These are phyloP conservation scores for Cytospora chrysosperma DNA, from an alignment of 2,329 filamentous ascomycete genomes.

Conservation along the genomic window DNA sequence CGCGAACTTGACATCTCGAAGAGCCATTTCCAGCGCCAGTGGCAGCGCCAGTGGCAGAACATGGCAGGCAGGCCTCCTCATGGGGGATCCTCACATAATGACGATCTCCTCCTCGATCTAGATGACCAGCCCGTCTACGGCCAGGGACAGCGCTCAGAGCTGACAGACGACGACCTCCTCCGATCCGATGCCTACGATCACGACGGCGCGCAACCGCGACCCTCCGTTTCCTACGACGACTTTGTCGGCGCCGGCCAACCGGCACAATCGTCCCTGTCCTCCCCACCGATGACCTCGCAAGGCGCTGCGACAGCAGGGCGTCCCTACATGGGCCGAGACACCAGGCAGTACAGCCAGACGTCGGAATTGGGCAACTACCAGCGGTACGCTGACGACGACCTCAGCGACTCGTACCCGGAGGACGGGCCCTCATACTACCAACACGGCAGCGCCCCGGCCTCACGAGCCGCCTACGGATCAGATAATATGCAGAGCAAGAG, in stretches of 20 bases:
- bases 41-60: not conserved
- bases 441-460: slow-evolving; percentile 55
- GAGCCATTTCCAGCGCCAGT: slow-evolving; percentile 10
- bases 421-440: slow-evolving; percentile 84
- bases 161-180: slow-evolving; percentile 78
- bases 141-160: slow-evolving; percentile 72
- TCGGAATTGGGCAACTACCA: slow-evolving; percentile 86
- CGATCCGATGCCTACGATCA: slow-evolving; percentile 71
- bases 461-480: slow-evolving; percentile 50
- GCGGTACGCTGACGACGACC: slow-evolving; percentile 76
- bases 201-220: slow-evolving; percentile 64
- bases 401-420: slow-evolving; percentile 76
- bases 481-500: slow-evolving; percentile 61
- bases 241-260: slow-evolving; percentile 69
- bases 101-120: slow-evolving; percentile 71
- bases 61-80: slow-evolving; percentile 62
- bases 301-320: slow-evolving; percentile 33
- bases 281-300: slow-evolving; percentile 34
- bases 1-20: slow-evolving; percentile 15
- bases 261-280: slow-evolving; percentile 41
- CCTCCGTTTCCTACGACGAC: slow-evolving; percentile 91
- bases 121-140: slow-evolving; percentile 72
- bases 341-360: slow-evolving; percentile 65
- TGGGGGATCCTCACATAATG: slow-evolving; percentile 48
- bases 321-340: slow-evolving; percentile 41